Percentiles rank a stretch among this genome's conserved stretches.
Conservation (phyloP, 306 rosid species). For the Vigna radiata region DNA sequence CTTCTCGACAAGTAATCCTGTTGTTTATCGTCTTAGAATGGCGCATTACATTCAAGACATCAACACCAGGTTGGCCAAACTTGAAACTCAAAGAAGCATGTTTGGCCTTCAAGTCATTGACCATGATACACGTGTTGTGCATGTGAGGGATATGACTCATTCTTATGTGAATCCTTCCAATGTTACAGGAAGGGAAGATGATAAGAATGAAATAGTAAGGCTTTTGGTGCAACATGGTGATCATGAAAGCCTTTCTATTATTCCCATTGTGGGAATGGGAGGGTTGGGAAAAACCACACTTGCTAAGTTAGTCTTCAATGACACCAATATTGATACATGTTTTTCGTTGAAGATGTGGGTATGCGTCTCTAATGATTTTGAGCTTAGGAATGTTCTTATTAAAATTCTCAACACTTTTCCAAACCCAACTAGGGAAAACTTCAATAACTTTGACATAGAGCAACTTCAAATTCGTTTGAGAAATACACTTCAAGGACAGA, state of each 20-base stretch:
- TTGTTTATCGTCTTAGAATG: neutral
- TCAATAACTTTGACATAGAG: neutral
- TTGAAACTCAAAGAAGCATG: neutral
- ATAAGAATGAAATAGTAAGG: neutral
- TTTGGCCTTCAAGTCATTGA: neutral
- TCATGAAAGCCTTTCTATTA: neutral
- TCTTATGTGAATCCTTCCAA: neutral
- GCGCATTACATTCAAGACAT: neutral
- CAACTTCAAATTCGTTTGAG: neutral
- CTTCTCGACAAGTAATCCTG: neutral
- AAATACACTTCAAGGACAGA: neutral
- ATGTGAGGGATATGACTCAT: neutral
- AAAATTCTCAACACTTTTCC: neutral
- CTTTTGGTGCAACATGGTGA: neutral
- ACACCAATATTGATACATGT: neutral
- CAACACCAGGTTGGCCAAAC: neutral
- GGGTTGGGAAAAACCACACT: neutral
- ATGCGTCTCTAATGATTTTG: neutral
- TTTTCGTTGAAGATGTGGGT: neutral
- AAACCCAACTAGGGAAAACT: neutral
- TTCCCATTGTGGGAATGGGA: neutral
- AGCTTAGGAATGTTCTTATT: neutral
- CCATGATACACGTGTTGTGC: neutral
- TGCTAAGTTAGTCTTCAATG: neutral
- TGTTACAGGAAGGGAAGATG: constrained; percentile 1